phyloP scores from a whole-genome alignment of 257 asterid genomes.

The Marsdenia floribunda region DNA sequence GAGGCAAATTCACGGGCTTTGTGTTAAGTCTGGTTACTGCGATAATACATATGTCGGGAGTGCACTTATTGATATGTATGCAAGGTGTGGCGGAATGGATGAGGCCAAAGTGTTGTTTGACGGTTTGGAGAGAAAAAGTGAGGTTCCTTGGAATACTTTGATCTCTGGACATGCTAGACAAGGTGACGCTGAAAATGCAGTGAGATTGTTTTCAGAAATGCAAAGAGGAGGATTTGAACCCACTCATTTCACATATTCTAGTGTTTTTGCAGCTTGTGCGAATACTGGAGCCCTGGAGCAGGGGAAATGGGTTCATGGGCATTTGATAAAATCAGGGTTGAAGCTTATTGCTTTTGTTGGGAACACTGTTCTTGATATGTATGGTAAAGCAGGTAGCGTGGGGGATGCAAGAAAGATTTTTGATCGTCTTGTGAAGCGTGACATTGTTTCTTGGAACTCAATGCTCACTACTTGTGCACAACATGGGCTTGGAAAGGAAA shows the following conservation, averaged over 20 bases:
- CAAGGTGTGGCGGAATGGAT: conserved; percentile 48
- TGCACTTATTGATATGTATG: conserved; percentile 74
- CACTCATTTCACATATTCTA: conserved; percentile 70
- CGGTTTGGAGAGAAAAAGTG: conserved; percentile 46
- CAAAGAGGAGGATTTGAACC: conserved; percentile 51
- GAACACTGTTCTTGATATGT: conserved; percentile 76
- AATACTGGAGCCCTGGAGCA: conserved; percentile 70
- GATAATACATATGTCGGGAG: conserved; percentile 65
- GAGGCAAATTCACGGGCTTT: conserved; percentile 53
- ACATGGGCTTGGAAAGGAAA: conserved; percentile 72
- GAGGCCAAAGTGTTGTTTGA: conserved; percentile 50
- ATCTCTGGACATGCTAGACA: conserved; percentile 72
- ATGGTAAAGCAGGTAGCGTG: conserved; percentile 72
- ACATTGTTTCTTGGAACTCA: conserved; percentile 81
- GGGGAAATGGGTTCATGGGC: conserved; percentile 75
- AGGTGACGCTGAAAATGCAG: conserved; percentile 49
- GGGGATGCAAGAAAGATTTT: conserved; percentile 71
- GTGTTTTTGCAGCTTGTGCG: conserved; percentile 66
- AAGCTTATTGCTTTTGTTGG: conserved; percentile 63
- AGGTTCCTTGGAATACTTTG: conserved; percentile 79
- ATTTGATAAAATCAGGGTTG: conserved; percentile 59
- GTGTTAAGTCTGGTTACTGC: conserved; percentile 51
- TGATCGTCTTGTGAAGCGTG: conserved; percentile 43
- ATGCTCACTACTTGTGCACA: conserved; percentile 82
- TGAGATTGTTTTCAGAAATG: conserved; percentile 59